A percentile compares a stretch with the other conserved stretches of the same genome.
These are phyloP conservation scores for Nicotiana rustica DNA, from an alignment of 305 asterid species.

Conservation along the genomic window DNA sequence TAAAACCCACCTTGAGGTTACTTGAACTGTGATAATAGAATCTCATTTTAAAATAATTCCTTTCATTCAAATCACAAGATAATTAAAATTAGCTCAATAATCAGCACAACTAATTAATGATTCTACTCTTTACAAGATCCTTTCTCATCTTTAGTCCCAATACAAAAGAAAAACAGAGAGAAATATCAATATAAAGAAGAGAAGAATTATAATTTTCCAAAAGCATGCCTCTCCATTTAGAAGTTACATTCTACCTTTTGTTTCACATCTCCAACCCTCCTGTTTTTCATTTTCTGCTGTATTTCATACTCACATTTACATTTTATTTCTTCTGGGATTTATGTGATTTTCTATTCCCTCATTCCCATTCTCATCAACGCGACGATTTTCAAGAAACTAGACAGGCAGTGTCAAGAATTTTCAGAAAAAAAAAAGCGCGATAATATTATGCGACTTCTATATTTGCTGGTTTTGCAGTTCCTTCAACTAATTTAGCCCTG, in stretches of 20 bases:
- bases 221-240: constrained; percentile 34
- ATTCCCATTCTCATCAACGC: constrained; percentile 38
- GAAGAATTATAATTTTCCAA: constrained; percentile 34
- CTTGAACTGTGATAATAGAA: too few relatives aligned
- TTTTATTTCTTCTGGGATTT: constrained; percentile 38
- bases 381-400: not conserved
- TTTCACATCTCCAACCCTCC: constrained; percentile 14
- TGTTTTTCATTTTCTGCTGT: constrained; percentile 30
- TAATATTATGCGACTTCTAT: constrained; percentile 65
- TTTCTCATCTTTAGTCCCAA: constrained; percentile 38
- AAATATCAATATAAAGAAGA: not conserved
- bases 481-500: constrained; percentile 51
- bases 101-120: constrained; percentile 42
- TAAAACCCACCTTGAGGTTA: too few relatives aligned
- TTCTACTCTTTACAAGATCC: constrained; percentile 51
- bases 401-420: not conserved
- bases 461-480: constrained; percentile 48
- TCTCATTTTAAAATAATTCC: not conserved
- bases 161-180: constrained; percentile 34
- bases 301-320: constrained; percentile 38
- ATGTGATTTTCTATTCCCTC: constrained; percentile 36
- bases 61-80: constrained; percentile 43
- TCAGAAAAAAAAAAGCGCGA: too few relatives aligned
- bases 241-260: constrained; percentile 30
- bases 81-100: constrained; percentile 41